phyloP scores from a whole-genome alignment of 129 eudicot genomes.

The Tagetes patula region DNA sequence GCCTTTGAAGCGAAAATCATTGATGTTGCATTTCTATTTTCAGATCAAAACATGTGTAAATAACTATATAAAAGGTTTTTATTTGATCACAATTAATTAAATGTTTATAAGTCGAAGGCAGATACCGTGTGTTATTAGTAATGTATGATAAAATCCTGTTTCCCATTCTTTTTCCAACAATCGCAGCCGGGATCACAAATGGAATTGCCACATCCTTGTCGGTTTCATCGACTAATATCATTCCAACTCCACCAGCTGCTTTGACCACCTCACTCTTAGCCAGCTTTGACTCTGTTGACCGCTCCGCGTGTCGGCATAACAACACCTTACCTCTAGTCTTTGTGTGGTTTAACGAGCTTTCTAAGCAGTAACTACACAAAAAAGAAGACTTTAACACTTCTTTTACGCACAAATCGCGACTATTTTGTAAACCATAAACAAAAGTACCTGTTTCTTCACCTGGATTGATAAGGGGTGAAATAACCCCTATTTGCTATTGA shows the following conservation, averaged over 20 bases:
- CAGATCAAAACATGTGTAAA: slow-evolving; percentile 22
- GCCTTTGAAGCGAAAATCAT: slow-evolving; percentile 57
- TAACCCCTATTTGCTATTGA: slow-evolving; percentile 68
- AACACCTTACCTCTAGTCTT: slow-evolving; percentile 70
- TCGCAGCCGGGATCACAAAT: slow-evolving; percentile 68
- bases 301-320: slow-evolving; percentile 71
- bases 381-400: slow-evolving; percentile 22
- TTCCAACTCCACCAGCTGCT: slow-evolving; percentile 84
- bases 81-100: not conserved
- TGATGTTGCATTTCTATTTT: slow-evolving; percentile 48
- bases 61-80: not conserved
- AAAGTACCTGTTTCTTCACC: slow-evolving; percentile 88
- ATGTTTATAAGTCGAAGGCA: slow-evolving; percentile 14
- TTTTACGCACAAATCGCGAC: slow-evolving; percentile 16
- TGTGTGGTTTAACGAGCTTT: slow-evolving; percentile 68
- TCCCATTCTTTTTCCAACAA: slow-evolving; percentile 55
- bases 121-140: slow-evolving; percentile 50
- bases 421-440: slow-evolving; percentile 28
- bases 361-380: slow-evolving; percentile 64
- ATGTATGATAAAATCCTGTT: slow-evolving; percentile 61
- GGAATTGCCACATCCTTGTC: slow-evolving; percentile 75
- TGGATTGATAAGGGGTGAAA: slow-evolving; percentile 95
- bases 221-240: slow-evolving; percentile 71
- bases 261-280: slow-evolving; percentile 66
- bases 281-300: slow-evolving; percentile 76